Percentiles rank a stretch among this genome's conserved stretches.
phyloP scores from a whole-genome alignment of 208 protist species.

The Leishmania gerbilli region DNA sequence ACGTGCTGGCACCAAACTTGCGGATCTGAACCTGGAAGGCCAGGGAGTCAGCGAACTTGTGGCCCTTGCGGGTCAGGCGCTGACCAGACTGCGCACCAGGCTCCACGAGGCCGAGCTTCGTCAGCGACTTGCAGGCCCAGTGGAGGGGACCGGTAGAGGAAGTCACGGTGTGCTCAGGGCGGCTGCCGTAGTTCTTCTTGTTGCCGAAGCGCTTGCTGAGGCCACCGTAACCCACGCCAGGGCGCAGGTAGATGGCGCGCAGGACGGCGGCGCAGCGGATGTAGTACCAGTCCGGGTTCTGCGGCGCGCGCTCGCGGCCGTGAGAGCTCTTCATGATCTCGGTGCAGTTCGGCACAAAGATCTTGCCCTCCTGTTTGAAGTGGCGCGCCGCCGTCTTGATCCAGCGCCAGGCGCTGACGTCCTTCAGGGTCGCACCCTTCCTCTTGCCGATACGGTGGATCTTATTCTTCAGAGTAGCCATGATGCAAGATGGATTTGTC shows the following conservation, averaged over 20 bases:
- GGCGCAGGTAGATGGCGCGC: conserved; percentile 96
- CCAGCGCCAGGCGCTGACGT: conserved; percentile 96
- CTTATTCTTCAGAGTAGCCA: conserved; percentile 68
- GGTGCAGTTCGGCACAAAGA: conserved; percentile 95
- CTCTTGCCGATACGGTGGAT: conserved; percentile 89
- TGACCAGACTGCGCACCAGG: conserved; percentile 84
- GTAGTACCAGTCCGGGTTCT: conserved; percentile 99
- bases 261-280: conserved; percentile 96
- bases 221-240: conserved; percentile 93
- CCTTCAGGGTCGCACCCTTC: conserved; percentile 93
- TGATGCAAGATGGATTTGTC: conserved; percentile 27
- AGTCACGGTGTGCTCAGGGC: conserved; percentile 86
- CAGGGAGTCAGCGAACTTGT: conserved; percentile 95
- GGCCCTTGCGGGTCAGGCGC: conserved; percentile 93
- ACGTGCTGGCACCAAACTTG: conserved; percentile 12
- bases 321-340: conserved; percentile 97
- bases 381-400: conserved; percentile 94
- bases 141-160: conserved; percentile 92
- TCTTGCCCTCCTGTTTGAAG: conserved; percentile 96
- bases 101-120: conserved; percentile 93
- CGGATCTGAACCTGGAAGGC: conserved; percentile 52
- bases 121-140: conserved; percentile 95
- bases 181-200: conserved; percentile 90
- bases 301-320: conserved; percentile 96
- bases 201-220: conserved; percentile 95